Evolutionary conservation across 305 asterid species (phyloP), one percentile per base, ranked within the genome.

Genomic region (Fraxinus albicans): DNA sequence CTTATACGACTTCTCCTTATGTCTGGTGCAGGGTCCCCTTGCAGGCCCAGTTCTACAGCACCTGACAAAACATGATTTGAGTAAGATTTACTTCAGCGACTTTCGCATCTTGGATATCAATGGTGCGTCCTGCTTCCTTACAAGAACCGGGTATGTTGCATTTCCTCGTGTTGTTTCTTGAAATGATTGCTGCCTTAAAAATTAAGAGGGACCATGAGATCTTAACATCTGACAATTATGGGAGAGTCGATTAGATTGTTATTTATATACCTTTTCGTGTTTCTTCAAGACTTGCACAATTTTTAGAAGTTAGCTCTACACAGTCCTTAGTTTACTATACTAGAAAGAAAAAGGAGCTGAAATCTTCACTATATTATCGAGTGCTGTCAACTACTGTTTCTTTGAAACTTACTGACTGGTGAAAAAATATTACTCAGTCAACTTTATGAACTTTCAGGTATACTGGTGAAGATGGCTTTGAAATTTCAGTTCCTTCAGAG

Each of bases 401-500:
- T 8, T 63, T 63, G 72, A 21, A 23, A 19, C 21, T 75, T 3
- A 23, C n/a, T 1, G 19, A 21, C 7, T 0, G 19, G 15, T 17
- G 40, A 83, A 73, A 65, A 63, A 78, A 5, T 29, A 72, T 73
- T 50, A 69, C 74, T 23, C 19, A 19, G 10, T 50, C 31, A 83
- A 78, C 69, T 77, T 23, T 70, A 77, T 60, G 85, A 82, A 78
- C 87, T 86, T 78, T 73, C 93, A 97, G 98, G 94, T 97, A 94
- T 83, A 97, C 99, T 0, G 99, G 99, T 29, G 99, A 97, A 91
- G 99, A 97, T 85, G 99, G 99, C 77, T 97, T 97, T 60, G 99
- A 97, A 88, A 95, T 97, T 74, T 95, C 99, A 36, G 98, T 95
- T 23, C 94, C 94, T 13, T 86, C 90, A 13, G 93, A 91, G 83